Evolutionary conservation across 495 filamentous ascomycete species (phyloP), one percentile per base, ranked within the genome.

Genomic region (Aspergillus cristatus): DNA sequence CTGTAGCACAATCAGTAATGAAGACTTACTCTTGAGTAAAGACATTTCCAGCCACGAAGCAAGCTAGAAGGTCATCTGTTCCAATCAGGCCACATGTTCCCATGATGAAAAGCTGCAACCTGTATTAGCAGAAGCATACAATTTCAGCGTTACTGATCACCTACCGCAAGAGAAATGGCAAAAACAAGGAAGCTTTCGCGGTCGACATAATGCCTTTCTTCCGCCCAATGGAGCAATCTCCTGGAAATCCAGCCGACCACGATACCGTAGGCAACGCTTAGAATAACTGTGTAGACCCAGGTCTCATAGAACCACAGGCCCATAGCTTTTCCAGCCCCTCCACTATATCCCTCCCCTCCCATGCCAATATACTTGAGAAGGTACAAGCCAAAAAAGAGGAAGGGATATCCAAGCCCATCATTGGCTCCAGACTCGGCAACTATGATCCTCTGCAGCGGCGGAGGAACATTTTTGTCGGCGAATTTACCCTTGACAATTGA

Each of bases 401-500:
- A 95, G 0, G 88, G 89, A 49, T 93, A 93, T 0, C 89, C 88
- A n/a, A 97, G 71, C 0, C 89, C 88, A 56, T 95, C 88, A 55
- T 94, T 95, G 3, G 86, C 84, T 2, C 89, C 90, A 0, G 82
- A 86, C 62, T 97, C 88, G 0, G 88, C 87, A 35, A 89, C 76
- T 46, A 95, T 89, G 40, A 95, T 86, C 38, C 78, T 75, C 66
- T 93, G 86, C 45, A 95, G 55, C 12, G 78, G 70, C 43, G 77
- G 83, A 2, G 87, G 86, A 12, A 94, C 78, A 60, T 94, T 84
- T 47, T 86, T 82, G 41, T 94, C 88, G 7, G 88, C 89, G 45
- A 94, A 95, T 46, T 84, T 89, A 28, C 89, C 89, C 64, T 94
- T 94, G 32, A 95, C 86, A 39, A 94, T 93, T 2, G 81, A 81